Conservation (phyloP, 2,329 filamentous ascomycete species). For the Penicillium expansum region DNA sequence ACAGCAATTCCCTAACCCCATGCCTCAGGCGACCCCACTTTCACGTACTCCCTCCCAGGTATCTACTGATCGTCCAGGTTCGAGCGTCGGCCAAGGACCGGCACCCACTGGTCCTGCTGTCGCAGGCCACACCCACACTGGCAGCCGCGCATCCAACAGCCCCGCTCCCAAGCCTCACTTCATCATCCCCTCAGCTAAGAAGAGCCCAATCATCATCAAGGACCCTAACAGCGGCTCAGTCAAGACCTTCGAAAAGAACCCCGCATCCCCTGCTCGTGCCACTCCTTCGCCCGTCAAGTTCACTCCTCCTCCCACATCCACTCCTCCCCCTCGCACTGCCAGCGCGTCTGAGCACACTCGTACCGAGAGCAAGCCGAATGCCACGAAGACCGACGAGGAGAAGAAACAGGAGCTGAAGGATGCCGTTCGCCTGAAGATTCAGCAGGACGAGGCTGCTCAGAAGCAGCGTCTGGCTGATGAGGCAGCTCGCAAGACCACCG, state of each 20-base stretch:
- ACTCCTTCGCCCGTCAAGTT: slow-evolving; percentile 57
- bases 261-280: slow-evolving; percentile 58
- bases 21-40: slow-evolving; percentile 65
- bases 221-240: slow-evolving; percentile 75
- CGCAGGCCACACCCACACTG: slow-evolving; percentile 48
- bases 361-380: slow-evolving; percentile 62
- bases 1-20: slow-evolving; percentile 25
- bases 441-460: slow-evolving; percentile 56
- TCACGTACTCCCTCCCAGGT: slow-evolving; percentile 80
- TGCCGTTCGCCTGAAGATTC: slow-evolving; percentile 50
- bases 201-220: slow-evolving; percentile 78
- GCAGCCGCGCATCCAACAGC: slow-evolving; percentile 55
- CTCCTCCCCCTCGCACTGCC: slow-evolving; percentile 73
- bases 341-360: slow-evolving; percentile 67
- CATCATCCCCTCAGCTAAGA: slow-evolving; percentile 63
- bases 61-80: slow-evolving; percentile 64
- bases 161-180: slow-evolving; percentile 62
- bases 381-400: slow-evolving; percentile 71
- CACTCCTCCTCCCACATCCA: slow-evolving; percentile 71
- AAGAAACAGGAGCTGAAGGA: slow-evolving; percentile 73
- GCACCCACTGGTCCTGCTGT: slow-evolving; percentile 51
- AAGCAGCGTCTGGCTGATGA: slow-evolving; percentile 50
- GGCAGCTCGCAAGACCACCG: slow-evolving; percentile 40
- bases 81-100: slow-evolving; percentile 59
- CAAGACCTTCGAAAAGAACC: slow-evolving; percentile 66